Base-by-base conservation (phyloP, 495 filamentous ascomycete species). In the Geoglossum glabrum region DNA sequence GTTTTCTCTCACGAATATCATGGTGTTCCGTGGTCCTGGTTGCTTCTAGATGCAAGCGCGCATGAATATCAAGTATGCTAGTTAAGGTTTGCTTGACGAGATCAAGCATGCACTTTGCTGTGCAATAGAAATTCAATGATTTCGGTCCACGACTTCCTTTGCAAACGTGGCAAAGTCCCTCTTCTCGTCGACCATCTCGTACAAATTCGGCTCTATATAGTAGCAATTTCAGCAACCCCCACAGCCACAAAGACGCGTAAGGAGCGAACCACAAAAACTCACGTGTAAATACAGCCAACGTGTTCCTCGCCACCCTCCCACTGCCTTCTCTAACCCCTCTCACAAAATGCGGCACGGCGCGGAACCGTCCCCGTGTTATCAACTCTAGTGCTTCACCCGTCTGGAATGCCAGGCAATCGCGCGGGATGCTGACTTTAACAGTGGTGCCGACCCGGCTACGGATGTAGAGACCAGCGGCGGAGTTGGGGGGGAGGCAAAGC, bases 261-360 rank as follows among this genome's bases (percentile, higher is more conserved):
- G 40, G 31, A 17, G n/a, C n/a, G 25, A 1, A 13, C 9, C 28
- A 28, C 8, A 52, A 52, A 28, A 64, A 56, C 54, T 38, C 17
- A 40, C 19, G 92, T 50, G 92, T 98, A 68, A 98, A 98, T 30
- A 98, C 88, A 5, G 92, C 92, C 58, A 98, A 71, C 54, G 92
- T 98, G 73, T 96, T 97, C 61, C 92, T 74, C 46, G 90, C 89
- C 59, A 94, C 76, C 47, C 72, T 70, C 54, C 68, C 54, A 70
- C 64, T 57, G 25, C 68, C 68, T 0, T 71, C 67, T 36, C 74
- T 67, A 57, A 80, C 73, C 0, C 89, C 92, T 61, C 83, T 79
- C 21, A 98, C 92, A 69, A 94, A 96, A 74, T 98, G 92, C 65
- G 92, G 92, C 56, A 98, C 92, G 0, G 92, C 93, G 66, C 83